Percentiles rank a stretch among this genome's conserved stretches.
Evolutionary conservation across 495 filamentous ascomycete species (phyloP).

Genomic region (Neurospora sp.): DNA sequence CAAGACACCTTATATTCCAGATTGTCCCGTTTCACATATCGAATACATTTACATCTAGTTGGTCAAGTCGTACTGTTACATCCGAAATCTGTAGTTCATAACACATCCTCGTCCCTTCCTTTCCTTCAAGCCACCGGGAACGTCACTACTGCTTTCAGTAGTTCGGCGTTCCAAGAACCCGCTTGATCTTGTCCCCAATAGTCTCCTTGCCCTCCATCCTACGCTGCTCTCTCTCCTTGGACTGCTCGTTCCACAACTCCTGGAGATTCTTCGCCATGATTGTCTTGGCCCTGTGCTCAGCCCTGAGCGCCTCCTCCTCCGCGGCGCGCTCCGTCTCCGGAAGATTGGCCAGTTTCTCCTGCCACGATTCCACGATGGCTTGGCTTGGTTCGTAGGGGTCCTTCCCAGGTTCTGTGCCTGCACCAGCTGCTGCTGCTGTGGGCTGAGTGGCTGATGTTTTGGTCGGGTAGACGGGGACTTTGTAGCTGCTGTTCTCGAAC

Average conservation of each 20-base stretch:
- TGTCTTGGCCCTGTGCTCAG: slow-evolving; percentile 48
- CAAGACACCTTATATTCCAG: not conserved
- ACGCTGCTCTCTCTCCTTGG: slow-evolving; percentile 45
- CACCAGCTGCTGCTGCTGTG: not conserved
- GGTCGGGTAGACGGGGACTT: slow-evolving; percentile 7
- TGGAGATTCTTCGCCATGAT: slow-evolving; percentile 43
- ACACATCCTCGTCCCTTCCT: not conserved
- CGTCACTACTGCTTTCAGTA: not conserved
- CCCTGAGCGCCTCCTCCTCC: slow-evolving; percentile 53
- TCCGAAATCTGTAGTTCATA: not conserved
- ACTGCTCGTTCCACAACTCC: slow-evolving; percentile 46
- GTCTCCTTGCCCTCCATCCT: slow-evolving; percentile 50
- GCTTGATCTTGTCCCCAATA: slow-evolving; percentile 36
- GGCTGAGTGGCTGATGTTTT: slow-evolving; percentile 12
- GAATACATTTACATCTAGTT: not conserved
- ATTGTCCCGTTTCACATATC: too few relatives aligned
- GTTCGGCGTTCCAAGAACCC: slow-evolving; percentile 1
- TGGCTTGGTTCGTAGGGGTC: slow-evolving; percentile 19
- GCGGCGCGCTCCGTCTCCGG: slow-evolving; percentile 52
- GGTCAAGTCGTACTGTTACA: not conserved
- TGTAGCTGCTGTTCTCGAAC: slow-evolving; percentile 23
- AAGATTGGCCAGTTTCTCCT: slow-evolving; percentile 47
- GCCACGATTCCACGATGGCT: slow-evolving; percentile 33
- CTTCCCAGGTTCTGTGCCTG: not conserved
- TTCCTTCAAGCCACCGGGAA: slow-evolving; percentile 2